Evolutionary conservation across 2,329 filamentous ascomycete genomes (phyloP), one percentile per base, ranked within the genome.

Genomic region (Cladophialophora bantiana): DNA sequence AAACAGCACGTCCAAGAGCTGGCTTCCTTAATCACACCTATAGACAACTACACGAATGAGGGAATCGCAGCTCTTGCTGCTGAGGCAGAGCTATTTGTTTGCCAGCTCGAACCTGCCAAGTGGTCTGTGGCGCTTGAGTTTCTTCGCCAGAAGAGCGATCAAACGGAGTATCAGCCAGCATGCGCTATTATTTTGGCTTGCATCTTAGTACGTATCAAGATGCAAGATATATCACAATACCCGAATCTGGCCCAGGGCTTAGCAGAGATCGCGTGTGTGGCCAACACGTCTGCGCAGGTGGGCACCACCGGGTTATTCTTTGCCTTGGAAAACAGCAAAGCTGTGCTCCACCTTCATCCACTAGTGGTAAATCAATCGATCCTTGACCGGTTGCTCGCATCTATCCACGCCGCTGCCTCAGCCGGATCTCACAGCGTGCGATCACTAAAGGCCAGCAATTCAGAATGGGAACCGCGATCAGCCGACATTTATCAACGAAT

Each of bases 401-500:
- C 77, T 3, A 75, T 83, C 54, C 74, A 77, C 12, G 72, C 75
- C 6, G 72, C 76, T 34, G 74, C 77, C 40, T 80, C 79, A 7
- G 79, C 66, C 69, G 71, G 36, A 15, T 15, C 40, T 32, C 35
- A 57, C 10, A 55, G 40, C 18, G 13, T 34, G 3, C 12, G 48
- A 38, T 40, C 26, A 20, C 31, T 52, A 9, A 67, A 73, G 4
- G 68, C 75, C 38, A 77, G 73, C 57, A 74, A 78, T 7, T 73
- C 3, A 10, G 38, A 63, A 20, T 34, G 45, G 2, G 34, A 50
- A 12, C 45, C 65, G 18, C n/a, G 50, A 32, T 58, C 71, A 20
- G 73, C 79, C 1, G 75, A 78, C 1, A 79, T 88, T 54, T 88
- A 82, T 76, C 78, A 80, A 4, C 83, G 84, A 50, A 77, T 88